Evolutionary conservation across 768 basidiomycete species (phyloP).

Genomic region (Mycena venus): DNA sequence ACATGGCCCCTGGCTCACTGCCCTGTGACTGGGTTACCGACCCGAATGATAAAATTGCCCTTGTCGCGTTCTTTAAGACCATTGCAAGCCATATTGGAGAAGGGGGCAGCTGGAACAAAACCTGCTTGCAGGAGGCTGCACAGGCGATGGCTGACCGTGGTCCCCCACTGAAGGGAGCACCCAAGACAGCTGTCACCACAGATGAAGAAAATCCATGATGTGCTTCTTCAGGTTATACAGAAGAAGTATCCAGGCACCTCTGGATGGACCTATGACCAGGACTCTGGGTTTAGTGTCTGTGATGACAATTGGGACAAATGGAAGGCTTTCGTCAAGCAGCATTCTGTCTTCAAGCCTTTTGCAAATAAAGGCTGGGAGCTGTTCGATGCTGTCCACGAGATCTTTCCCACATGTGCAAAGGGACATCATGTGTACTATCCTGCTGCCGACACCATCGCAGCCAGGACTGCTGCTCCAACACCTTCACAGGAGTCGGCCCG

Average conservation of each 20-base stretch:
- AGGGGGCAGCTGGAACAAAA: not conserved
- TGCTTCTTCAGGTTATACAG: constrained; percentile 2
- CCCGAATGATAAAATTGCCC: not conserved
- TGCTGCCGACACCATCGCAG: not conserved
- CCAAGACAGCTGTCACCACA: not conserved
- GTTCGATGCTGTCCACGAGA: constrained; percentile 6
- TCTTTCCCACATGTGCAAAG: not conserved
- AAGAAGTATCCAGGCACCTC: constrained; percentile 3
- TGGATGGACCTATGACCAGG: constrained; percentile 10
- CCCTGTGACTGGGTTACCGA: not conserved
- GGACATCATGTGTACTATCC: constrained; percentile 6
- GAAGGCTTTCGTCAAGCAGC: constrained; percentile 8
- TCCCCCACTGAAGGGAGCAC: not conserved
- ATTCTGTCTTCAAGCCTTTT: constrained; percentile 18
- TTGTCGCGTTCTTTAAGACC: not conserved
- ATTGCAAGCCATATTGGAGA: not conserved
- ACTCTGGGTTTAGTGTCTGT: constrained; percentile 14
- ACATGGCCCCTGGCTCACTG: not conserved
- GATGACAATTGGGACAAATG: constrained; percentile 4
- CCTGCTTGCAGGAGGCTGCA: not conserved
- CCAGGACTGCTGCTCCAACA: not conserved
- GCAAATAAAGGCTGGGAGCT: constrained; percentile 16
- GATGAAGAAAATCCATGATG: not conserved
- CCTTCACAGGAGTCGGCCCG: not conserved
- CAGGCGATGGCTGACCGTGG: not conserved